Evolutionary conservation across 768 basidiomycete species (phyloP), one percentile per base, ranked within the genome.

Genomic region (Boletus sp.): DNA sequence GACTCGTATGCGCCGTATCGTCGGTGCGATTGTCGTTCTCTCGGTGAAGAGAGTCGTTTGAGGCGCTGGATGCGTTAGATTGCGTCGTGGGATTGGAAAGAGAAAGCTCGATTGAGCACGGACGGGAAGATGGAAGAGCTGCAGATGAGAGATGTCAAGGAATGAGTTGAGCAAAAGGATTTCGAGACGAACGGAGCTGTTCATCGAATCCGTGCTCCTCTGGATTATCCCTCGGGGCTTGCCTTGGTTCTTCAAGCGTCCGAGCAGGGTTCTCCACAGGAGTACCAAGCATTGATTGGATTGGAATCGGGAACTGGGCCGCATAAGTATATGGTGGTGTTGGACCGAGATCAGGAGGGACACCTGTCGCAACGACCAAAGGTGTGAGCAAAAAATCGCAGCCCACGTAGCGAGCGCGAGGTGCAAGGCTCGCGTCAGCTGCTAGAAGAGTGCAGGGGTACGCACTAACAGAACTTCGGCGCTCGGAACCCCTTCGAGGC

Each of bases 241-340:
- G 70, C 3, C 65, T 55, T 17, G 47, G 41, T n/a, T 60, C 65
- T 53, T 70, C 68, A 2, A 65, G 56, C 5, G 55, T 56, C n/a
- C 60, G 58, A 23, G 42, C 40, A 13, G 59, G 50, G 38, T 46
- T 42, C 17, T 59, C 64, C 29, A n/a, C 55, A 39, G 25, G 35
- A 5, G 19, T 7, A 25, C 5, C n/a, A 9, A 19, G 17, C 25
- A 29, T 45, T 10, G 55, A 14, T 9, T 23, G 55, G 11, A 11
- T 23, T 14, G 27, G 29, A 34, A n/a, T 10, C 10, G 53, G 30
- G 21, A 51, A 35, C 13, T 47, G 51, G 11, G 43, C 27, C 14
- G 15, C 17, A 29, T 42, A 46, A 9, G 58, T 56, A 49, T 67
- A 67, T n/a, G 67, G 67, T 4, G 66, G 66, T n/a, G 67, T 57